Base-by-base conservation (phyloP, 768 basidiomycete species). In the Naganishia vaughanmartiniae region DNA sequence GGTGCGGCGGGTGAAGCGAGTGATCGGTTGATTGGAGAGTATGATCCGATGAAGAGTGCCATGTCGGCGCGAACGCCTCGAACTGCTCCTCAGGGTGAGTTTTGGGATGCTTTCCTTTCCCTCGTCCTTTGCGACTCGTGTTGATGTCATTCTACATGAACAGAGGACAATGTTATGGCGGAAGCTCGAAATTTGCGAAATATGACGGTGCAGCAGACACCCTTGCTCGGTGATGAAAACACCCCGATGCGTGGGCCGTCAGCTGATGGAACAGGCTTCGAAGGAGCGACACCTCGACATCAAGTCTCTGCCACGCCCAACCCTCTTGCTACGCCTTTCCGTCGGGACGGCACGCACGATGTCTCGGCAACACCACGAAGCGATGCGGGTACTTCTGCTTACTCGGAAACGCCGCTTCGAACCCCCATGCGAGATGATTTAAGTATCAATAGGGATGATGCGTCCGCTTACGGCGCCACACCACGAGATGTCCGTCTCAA, bases 121-220 rank as follows among this genome's bases (percentile, higher is more conserved):
- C 4, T 34, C 51, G 42, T 42, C 24, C 48, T n/a, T 24, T 55
- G 58, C 67, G 3, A 51, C 26, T 55, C 39, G 19, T 19, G n/a
- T 10, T n/a, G 19, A 12, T 24, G 2, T 6, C 30, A 17, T 21
- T 39, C 1, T 1, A 28, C 28, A 14, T 26, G 31, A 69, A n/a
- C 75, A 97, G 95, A 92, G 84, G 96, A 99, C 80, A 94, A 88
- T 76, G 87, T 99, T 51, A 85, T 98, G 86, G 87, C 90, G 71
- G 96, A 99, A 81, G 96, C 95, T 11, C 87, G 94, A 39, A 98
- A 98, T 82, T 82, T 98, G 28, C 90, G 95, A 26, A 95, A 93
- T 76, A 91, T 99, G 92, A 89, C 88, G 14, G 89, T 89, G 53
- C 86, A 87, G 4, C 94, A 98, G 82, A 99, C 96, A 0, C 96